phyloP scores from a whole-genome alignment of 306 rosid genomes.

The Fragaria iinumae region DNA sequence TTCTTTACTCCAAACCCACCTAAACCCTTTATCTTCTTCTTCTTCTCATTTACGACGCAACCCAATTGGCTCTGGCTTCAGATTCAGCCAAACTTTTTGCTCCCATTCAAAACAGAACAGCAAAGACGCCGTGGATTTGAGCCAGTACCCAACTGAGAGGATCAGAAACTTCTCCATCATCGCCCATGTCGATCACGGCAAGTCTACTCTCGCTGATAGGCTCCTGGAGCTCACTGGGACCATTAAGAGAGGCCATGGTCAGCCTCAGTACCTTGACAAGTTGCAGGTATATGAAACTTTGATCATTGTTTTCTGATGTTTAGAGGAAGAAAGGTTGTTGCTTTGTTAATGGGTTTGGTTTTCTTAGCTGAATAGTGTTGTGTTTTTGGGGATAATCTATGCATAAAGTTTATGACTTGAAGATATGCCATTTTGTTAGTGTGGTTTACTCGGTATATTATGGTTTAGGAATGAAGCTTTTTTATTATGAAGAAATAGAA shows the following conservation, averaged over 20 bases:
- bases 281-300: constrained; percentile 54
- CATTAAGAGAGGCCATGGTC: constrained; percentile 88
- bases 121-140: constrained; percentile 57
- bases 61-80: constrained; percentile 19
- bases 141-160: constrained; percentile 61
- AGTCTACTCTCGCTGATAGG: constrained; percentile 82
- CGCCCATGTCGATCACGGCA: constrained; percentile 80
- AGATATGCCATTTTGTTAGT: not conserved
- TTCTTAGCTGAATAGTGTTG: not conserved
- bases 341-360: constrained; percentile 11
- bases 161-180: constrained; percentile 81
- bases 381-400: not conserved
- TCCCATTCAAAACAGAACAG: constrained; percentile 54
- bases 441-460: not conserved
- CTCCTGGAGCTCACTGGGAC: constrained; percentile 94
- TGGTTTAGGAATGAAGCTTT: not conserved
- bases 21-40: constrained; percentile 24
- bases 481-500: not conserved
- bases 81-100: constrained; percentile 43
- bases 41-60: constrained; percentile 22
- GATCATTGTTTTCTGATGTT: not conserved
- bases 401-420: not conserved
- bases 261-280: constrained; percentile 85
- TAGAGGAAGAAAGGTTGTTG: not conserved
- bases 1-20: constrained; percentile 19